These are phyloP conservation scores for Aspergillus chevalieri DNA, from an alignment of 2,329 filamentous ascomycete genomes.

Conservation along the genomic window DNA sequence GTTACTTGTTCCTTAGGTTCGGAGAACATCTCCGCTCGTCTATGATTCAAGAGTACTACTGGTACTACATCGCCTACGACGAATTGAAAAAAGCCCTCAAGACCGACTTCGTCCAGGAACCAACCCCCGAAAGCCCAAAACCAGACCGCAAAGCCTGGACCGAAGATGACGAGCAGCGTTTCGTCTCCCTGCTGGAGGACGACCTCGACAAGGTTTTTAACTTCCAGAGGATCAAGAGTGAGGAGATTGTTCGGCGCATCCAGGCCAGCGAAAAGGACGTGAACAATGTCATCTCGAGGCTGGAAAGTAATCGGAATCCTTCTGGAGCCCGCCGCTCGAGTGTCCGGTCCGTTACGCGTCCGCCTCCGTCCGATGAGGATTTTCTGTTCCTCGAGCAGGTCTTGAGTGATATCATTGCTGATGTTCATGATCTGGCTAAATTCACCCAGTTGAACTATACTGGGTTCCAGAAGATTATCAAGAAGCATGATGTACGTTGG, in stretches of 20 bases:
- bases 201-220: slow-evolving; percentile 97
- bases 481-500: slow-evolving; percentile 85
- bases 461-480: slow-evolving; percentile 99
- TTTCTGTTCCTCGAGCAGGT: slow-evolving; percentile 92
- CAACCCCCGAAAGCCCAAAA: slow-evolving; percentile 41
- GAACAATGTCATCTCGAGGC: slow-evolving; percentile 70
- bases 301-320: slow-evolving; percentile 52
- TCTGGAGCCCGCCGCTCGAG: slow-evolving; percentile 28
- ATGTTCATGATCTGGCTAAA: slow-evolving; percentile 96
- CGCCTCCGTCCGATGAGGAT: slow-evolving; percentile 71
- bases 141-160: slow-evolving; percentile 65
- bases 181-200: slow-evolving; percentile 77
- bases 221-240: slow-evolving; percentile 94
- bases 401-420: slow-evolving; percentile 93
- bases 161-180: slow-evolving; percentile 84
- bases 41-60: slow-evolving; percentile 93
- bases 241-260: slow-evolving; percentile 90
- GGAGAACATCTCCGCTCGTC: slow-evolving; percentile 94
- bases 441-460: slow-evolving; percentile 99
- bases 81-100: slow-evolving; percentile 84
- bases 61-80: slow-evolving; percentile 98
- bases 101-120: slow-evolving; percentile 55
- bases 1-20: slow-evolving; percentile 53
- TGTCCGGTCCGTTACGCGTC: slow-evolving; percentile 12
- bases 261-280: slow-evolving; percentile 84